Evolutionary conservation across 495 filamentous ascomycete species (phyloP).

Genomic region (Penicillium psychrofluorescens): DNA sequence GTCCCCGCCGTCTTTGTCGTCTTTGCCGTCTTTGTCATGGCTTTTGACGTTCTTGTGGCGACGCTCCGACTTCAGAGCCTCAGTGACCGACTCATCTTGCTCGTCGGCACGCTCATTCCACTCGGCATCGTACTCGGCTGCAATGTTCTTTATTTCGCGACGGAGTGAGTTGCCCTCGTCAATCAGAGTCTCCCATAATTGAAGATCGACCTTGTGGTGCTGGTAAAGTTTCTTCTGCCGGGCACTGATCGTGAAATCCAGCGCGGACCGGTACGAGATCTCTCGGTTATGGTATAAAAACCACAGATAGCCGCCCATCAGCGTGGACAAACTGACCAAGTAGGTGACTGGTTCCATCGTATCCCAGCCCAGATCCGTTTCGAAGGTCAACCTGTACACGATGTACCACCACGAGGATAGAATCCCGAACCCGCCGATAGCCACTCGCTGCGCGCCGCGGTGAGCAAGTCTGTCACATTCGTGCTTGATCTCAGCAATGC

Average conservation of each 20-base stretch:
- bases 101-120: conserved; percentile 83
- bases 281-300: conserved; percentile 91
- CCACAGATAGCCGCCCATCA: conserved; percentile 89
- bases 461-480: conserved; percentile 78
- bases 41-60: conserved; percentile 42
- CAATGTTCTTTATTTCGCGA: conserved; percentile 72
- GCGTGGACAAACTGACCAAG: conserved; percentile 69
- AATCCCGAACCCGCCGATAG: conserved; percentile 66
- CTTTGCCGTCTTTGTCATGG: conserved; percentile 26
- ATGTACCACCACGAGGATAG: conserved; percentile 72
- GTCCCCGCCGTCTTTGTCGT: conserved; percentile 33
- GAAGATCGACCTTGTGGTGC: conserved; percentile 62
- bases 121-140: conserved; percentile 86
- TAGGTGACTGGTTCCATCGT: conserved; percentile 90
- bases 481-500: conserved; percentile 63
- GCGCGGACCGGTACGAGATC: conserved; percentile 73
- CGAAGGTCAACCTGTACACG: conserved; percentile 73
- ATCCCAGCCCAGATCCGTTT: conserved; percentile 79
- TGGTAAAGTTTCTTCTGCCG: conserved; percentile 75
- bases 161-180: conserved; percentile 74
- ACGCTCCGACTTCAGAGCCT: conserved; percentile 59
- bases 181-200: conserved; percentile 71
- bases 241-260: conserved; percentile 76
- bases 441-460: conserved; percentile 67
- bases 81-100: conserved; percentile 62